Base-by-base conservation (phyloP, 768 basidiomycete species). In the Cystobasidium ongulense region DNA sequence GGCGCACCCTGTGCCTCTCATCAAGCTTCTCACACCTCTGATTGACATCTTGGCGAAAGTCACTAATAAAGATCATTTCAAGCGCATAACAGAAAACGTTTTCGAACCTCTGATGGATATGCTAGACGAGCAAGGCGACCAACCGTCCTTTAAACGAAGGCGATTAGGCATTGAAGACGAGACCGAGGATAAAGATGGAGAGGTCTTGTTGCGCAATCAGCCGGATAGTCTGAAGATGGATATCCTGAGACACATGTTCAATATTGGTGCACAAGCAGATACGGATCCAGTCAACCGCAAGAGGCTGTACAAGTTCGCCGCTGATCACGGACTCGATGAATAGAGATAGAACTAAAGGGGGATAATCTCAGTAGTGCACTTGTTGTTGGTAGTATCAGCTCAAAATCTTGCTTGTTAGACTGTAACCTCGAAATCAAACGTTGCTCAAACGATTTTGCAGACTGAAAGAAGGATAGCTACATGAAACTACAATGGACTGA, bases 1-100 rank as follows among this genome's bases (percentile, higher is more conserved):
- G 18, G 0, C 67, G 53, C 78, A 78, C 1, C 83, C 85, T 18
- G 84, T 82, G 0, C 87, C 88, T 21, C 81, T 88, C 18, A 81
- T 85, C 18, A 81, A 82, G 1, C 82, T 91, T 29, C 81, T 91
- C 31, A 75, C 80, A 3, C 95, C 94, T 5, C 92, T 92, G 83
- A 82, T 90, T 78, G 78, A 78, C 29, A 85, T 94, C 63, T 87
- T 89, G 35, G 87, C 92, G 11, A 85, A 84, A 68, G 90, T 91
- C 0, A 83, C 85, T 0, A 85, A 85, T 21, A 85, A 82, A 13
- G 84, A 85, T 38, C 88, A 89, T 0, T 90, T 89, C 81, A 86
- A 87, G 63, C 90, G 92, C 23, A 81, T 95, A 17, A 86, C 89
- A 78, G 84, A 84, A 1, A 82, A 88, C 1, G 76, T 95, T 27